phyloP scores from a whole-genome alignment of 495 filamentous ascomycete genomes.

The Rostrohypoxylon terebratum region DNA sequence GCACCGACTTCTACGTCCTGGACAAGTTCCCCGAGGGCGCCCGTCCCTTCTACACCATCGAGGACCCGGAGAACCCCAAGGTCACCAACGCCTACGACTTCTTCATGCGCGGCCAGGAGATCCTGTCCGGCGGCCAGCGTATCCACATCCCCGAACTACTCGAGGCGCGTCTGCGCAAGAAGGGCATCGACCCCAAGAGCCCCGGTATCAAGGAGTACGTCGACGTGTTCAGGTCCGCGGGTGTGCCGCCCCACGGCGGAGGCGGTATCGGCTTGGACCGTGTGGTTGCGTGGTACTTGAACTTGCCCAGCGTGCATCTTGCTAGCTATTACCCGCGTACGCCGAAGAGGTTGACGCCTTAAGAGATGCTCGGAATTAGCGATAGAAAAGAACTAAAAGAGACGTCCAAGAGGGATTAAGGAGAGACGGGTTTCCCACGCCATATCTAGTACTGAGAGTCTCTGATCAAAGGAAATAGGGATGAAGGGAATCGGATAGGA shows the following conservation, averaged over 20 bases:
- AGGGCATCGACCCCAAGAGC: slow-evolving; percentile 78
- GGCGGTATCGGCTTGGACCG: slow-evolving; percentile 90
- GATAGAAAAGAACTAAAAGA: not conserved
- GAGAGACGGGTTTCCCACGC: not conserved
- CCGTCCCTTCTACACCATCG: slow-evolving; percentile 91
- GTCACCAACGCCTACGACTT: slow-evolving; percentile 91
- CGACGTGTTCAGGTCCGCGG: slow-evolving; percentile 81
- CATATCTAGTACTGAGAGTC: not conserved
- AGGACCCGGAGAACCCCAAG: slow-evolving; percentile 71
- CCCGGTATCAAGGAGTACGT: slow-evolving; percentile 87
- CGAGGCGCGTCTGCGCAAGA: slow-evolving; percentile 72
- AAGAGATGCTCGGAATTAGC: slow-evolving; percentile 35
- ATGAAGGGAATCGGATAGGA: not conserved
- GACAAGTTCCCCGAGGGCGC: slow-evolving; percentile 90
- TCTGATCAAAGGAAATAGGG: not conserved
- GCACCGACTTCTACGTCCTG: slow-evolving; percentile 91
- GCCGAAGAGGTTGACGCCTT: slow-evolving; percentile 83
- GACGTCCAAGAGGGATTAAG: not conserved
- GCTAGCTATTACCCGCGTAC: slow-evolving; percentile 84
- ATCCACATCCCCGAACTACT: slow-evolving; percentile 79
- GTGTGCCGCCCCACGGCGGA: slow-evolving; percentile 80
- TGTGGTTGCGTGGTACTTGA: slow-evolving; percentile 89
- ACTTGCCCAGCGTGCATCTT: slow-evolving; percentile 82
- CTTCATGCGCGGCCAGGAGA: slow-evolving; percentile 92
- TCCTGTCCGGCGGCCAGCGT: slow-evolving; percentile 88